Conservation (phyloP, 2,329 filamentous ascomycete species). For the Thielaviopsis ethacetica region DNA sequence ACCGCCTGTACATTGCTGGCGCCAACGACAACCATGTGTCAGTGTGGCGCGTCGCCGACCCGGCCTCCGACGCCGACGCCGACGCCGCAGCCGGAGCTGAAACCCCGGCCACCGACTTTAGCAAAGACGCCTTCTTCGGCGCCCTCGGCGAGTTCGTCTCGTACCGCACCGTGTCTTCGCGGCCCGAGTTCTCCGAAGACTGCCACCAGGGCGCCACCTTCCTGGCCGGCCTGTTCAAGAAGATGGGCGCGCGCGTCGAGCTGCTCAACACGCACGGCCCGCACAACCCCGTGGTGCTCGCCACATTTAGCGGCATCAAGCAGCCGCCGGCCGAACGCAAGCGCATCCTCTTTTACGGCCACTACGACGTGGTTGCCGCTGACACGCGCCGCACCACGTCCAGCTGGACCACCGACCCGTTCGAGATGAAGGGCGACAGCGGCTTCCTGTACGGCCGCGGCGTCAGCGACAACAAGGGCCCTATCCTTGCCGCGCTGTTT, state of each 20-base stretch:
- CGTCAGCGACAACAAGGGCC: constrained; percentile 96
- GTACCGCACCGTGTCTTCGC: constrained; percentile 80
- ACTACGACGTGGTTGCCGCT: constrained; percentile 92
- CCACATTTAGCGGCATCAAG: constrained; percentile 66
- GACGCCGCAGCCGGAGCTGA: constrained; percentile 26
- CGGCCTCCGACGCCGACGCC: constrained; percentile 17
- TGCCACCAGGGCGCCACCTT: constrained; percentile 87
- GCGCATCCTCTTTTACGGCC: constrained; percentile 89
- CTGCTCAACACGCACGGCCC: constrained; percentile 69
- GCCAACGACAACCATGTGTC: constrained; percentile 83
- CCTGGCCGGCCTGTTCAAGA: constrained; percentile 77
- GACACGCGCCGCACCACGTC: constrained; percentile 58
- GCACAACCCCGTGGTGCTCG: constrained; percentile 85
- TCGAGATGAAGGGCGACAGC: constrained; percentile 74
- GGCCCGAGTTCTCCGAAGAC: constrained; percentile 73
- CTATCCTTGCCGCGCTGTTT: constrained; percentile 83
- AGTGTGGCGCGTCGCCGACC: constrained; percentile 60
- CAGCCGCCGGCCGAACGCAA: constrained; percentile 51
- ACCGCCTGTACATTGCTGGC: constrained; percentile 82
- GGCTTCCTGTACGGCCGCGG: constrained; percentile 90
- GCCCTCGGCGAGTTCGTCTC: constrained; percentile 75
- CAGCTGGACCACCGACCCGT: constrained; percentile 69
- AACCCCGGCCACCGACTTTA: constrained; percentile 6
- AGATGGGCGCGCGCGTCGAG: constrained; percentile 75
- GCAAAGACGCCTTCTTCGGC: constrained; percentile 41